Conservation (phyloP, 768 basidiomycete species). For the Postia placenta region DNA sequence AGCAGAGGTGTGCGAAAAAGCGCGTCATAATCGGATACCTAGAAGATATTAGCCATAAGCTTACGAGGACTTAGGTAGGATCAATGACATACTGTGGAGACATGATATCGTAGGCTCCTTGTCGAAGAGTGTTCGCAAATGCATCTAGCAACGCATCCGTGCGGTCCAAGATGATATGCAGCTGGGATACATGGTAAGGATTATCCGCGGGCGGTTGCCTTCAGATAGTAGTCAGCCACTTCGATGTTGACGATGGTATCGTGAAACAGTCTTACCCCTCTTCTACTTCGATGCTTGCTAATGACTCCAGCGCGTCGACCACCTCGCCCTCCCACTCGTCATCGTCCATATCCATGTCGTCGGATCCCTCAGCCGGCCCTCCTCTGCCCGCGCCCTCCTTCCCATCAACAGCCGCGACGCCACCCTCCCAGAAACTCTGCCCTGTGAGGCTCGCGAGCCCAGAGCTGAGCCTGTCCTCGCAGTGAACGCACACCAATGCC, state of each 20-base stretch:
- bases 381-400: slow-evolving; percentile 22
- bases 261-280: slow-evolving; percentile 54
- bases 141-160: slow-evolving; percentile 62
- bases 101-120: slow-evolving; percentile 40
- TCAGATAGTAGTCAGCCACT: no score
- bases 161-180: slow-evolving; percentile 70
- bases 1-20: slow-evolving; percentile 91
- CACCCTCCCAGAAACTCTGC: slow-evolving; percentile 79
- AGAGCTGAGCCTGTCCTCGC: slow-evolving; percentile 69
- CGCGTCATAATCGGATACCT: slow-evolving; percentile 72
- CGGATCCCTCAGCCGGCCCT: slow-evolving; percentile 21
- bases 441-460: slow-evolving; percentile 53
- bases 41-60: slow-evolving; percentile 1
- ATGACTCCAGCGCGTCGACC: slow-evolving; percentile 43
- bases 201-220: slow-evolving; percentile 55
- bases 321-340: slow-evolving; percentile 68
- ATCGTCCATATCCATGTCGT: slow-evolving; percentile 21
- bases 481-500: slow-evolving; percentile 78
- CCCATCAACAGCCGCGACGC: slow-evolving; percentile 39
- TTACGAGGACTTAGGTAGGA: background rate
- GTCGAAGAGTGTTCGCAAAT: slow-evolving; percentile 52
- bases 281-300: slow-evolving; percentile 51
- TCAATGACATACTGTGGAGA: slow-evolving; percentile 48
- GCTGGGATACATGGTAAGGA: slow-evolving; percentile 77
- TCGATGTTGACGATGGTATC: background rate